A percentile compares a stretch with the other conserved stretches of the same genome.
Conservation (phyloP, 2,329 filamentous ascomycete species). For the Monosporascus sp. region DNA sequence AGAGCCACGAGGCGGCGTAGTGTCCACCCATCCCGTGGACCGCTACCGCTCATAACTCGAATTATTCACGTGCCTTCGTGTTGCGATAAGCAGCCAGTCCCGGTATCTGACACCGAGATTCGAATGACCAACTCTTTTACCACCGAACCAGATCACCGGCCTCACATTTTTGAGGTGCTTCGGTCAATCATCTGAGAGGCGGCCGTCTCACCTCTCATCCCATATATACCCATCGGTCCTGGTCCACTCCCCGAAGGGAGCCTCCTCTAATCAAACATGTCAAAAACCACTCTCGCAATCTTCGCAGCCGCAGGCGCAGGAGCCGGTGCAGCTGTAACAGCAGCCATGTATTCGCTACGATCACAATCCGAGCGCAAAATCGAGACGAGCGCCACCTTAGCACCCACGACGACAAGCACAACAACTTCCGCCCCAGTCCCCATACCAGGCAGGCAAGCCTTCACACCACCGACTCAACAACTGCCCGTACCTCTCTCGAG, state of each 20-base stretch:
- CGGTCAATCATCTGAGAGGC: background rate
- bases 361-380: constrained; percentile 29
- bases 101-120: background rate
- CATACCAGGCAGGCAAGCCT: constrained; percentile 56
- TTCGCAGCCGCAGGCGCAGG: constrained; percentile 73
- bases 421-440: constrained; percentile 30
- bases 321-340: constrained; percentile 69
- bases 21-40: background rate
- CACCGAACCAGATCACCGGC: constrained; percentile 2
- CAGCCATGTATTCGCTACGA: constrained; percentile 59
- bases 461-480: constrained; percentile 28
- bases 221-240: constrained; percentile 15
- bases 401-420: constrained; percentile 27
- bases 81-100: background rate
- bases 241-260: constrained; percentile 7
- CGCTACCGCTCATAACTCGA: background rate
- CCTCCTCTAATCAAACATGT: constrained; percentile 51
- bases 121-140: background rate
- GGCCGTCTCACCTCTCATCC: background rate
- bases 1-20: background rate
- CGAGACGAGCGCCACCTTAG: constrained; percentile 37
- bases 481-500: constrained; percentile 26
- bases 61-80: background rate
- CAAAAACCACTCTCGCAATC: constrained; percentile 69
- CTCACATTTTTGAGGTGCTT: background rate